phyloP scores from a whole-genome alignment of 2,329 filamentous ascomycete genomes.

The Chlorencoelia australis region DNA sequence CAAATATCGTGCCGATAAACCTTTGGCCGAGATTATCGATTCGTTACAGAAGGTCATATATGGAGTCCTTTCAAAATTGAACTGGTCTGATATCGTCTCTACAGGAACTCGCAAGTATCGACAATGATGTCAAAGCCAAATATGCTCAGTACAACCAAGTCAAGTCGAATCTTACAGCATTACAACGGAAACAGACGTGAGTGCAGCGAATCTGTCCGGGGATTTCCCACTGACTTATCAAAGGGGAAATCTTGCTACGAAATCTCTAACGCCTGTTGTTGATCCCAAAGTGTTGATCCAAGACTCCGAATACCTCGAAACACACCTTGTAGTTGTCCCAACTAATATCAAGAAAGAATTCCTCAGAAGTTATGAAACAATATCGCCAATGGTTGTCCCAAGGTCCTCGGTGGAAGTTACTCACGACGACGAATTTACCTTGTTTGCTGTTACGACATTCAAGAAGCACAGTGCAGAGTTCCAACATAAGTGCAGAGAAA shows the following conservation, averaged over 20 bases:
- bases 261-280: constrained; percentile 83
- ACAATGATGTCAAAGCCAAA: constrained; percentile 92
- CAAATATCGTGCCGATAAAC: constrained; percentile 89
- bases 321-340: constrained; percentile 85
- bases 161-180: constrained; percentile 70
- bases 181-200: constrained; percentile 83
- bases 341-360: constrained; percentile 76
- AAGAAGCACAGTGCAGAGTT: constrained; percentile 87
- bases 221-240: constrained; percentile 10
- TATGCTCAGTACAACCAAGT: constrained; percentile 89
- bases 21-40: constrained; percentile 77
- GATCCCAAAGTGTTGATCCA: constrained; percentile 70
- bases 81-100: constrained; percentile 1
- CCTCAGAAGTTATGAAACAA: constrained; percentile 75
- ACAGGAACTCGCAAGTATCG: constrained; percentile 80
- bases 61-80: too few species aligned
- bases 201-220: constrained; percentile 19
- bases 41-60: constrained; percentile 83
- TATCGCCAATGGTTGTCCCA: constrained; percentile 86
- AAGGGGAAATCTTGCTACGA: constrained; percentile 87
- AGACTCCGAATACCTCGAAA: constrained; percentile 94
- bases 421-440: constrained; percentile 78
- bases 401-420: constrained; percentile 73
- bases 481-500: constrained; percentile 81
- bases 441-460: constrained; percentile 86